These are phyloP conservation scores for Chlamydomonas applanata DNA, from an alignment of 139 green algal species.

Conservation along the genomic window DNA sequence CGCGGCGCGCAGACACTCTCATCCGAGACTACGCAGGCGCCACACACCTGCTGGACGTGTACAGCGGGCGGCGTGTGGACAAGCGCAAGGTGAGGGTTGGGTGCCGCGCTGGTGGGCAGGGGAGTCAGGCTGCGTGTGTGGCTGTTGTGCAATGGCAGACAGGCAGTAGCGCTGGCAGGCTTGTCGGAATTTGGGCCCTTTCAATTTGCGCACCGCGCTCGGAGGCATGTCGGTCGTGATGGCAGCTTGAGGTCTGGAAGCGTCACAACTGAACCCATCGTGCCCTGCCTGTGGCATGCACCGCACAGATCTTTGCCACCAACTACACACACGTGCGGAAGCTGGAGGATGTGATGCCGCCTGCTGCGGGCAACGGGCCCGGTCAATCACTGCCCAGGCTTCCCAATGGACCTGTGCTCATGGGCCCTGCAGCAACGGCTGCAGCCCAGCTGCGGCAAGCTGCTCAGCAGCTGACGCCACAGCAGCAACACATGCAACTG, in stretches of 20 bases:
- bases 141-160: not conserved
- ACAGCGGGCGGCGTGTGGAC: slow-evolving; percentile 23
- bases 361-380: no score
- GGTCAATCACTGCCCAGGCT: not conserved
- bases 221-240: no score
- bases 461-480: not conserved
- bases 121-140: not conserved
- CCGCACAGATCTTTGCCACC: slow-evolving; percentile 16
- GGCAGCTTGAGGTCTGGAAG: no score
- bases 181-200: no score
- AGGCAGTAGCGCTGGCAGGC: no score
- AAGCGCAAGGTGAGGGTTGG: slow-evolving; percentile 24
- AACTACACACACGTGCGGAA: slow-evolving; percentile 22
- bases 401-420: not conserved
- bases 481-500: not conserved
- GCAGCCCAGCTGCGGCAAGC: not conserved
- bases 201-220: no score
- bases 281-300: not conserved
- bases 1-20: slow-evolving; percentile 14
- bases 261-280: no score
- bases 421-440: not conserved
- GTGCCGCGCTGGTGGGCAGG: not conserved
- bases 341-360: slow-evolving; percentile 4
- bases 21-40: slow-evolving; percentile 24
- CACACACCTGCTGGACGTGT: slow-evolving; percentile 28